Evolutionary conservation across 1,284 basidiomycete species (phyloP).

Genomic region (Austropuccinia psidii): DNA sequence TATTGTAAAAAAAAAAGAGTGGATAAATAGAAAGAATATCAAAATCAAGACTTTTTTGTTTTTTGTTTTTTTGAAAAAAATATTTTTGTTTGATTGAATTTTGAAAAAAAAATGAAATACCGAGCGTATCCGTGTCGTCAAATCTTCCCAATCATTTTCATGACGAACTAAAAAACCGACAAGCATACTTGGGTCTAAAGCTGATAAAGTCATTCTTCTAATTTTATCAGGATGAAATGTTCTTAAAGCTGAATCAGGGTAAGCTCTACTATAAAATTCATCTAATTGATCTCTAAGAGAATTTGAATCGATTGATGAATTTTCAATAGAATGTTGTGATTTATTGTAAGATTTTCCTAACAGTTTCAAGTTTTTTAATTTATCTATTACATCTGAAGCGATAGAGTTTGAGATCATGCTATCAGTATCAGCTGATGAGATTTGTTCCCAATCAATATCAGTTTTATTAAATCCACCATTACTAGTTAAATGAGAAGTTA

Average conservation of each 20-base stretch:
- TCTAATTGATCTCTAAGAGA: constrained; percentile 51
- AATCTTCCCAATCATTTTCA: constrained; percentile 74
- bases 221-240: constrained; percentile 93
- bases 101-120: not conserved
- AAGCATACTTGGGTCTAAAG: constrained; percentile 94
- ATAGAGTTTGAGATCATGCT: constrained; percentile 14
- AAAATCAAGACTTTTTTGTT: constrained; percentile 35
- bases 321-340: constrained; percentile 36
- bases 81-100: not conserved
- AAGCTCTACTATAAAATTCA: constrained; percentile 60
- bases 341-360: constrained; percentile 5
- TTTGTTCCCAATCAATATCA: constrained; percentile 26
- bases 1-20: not conserved
- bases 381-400: not conserved
- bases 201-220: constrained; percentile 80
- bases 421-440: constrained; percentile 21
- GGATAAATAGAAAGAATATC: not conserved
- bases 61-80: not conserved
- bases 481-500: not conserved
- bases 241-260: constrained; percentile 60
- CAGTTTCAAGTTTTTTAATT: constrained; percentile 5
- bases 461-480: not conserved
- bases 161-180: constrained; percentile 80
- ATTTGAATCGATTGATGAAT: constrained; percentile 39
- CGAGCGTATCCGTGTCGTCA: constrained; percentile 55